Conservation (phyloP, 176 grass and related monocot genomes). For the Triticum monococcum region DNA sequence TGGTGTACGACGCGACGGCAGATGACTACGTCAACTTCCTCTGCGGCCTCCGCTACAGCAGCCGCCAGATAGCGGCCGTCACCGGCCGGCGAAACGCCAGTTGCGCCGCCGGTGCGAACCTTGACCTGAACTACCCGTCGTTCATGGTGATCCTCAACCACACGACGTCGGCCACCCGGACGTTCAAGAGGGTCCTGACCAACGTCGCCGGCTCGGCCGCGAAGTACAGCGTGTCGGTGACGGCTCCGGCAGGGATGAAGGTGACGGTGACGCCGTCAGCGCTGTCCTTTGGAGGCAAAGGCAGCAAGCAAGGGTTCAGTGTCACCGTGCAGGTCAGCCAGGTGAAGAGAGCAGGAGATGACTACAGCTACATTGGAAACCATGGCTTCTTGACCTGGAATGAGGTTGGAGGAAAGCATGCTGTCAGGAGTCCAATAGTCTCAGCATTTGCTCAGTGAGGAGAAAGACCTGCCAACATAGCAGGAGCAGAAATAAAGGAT, state of each 20-base stretch:
- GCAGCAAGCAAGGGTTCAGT: constrained; percentile 55
- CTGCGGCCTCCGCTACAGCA: constrained; percentile 55
- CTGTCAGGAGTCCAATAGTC: constrained; percentile 68
- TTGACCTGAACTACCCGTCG: constrained; percentile 74
- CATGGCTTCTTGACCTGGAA: constrained; percentile 79
- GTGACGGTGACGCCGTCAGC: constrained; percentile 46
- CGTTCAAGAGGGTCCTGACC: constrained; percentile 61
- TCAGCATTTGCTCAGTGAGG: constrained; percentile 54
- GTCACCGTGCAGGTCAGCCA: constrained; percentile 50
- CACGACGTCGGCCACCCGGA: constrained; percentile 33
- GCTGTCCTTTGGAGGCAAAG: constrained; percentile 50
- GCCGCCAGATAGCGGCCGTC: constrained; percentile 33
- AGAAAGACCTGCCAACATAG: not conserved
- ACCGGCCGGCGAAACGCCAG: constrained; percentile 36
- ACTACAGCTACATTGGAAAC: constrained; percentile 49
- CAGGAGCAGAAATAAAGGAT: constrained; percentile 21
- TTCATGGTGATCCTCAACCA: constrained; percentile 65
- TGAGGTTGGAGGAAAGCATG: constrained; percentile 69
- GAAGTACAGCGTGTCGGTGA: constrained; percentile 35
- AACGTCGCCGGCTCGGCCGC: constrained; percentile 30
- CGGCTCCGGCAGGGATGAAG: constrained; percentile 47
- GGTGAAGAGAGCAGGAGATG: constrained; percentile 20
- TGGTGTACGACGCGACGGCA: constrained; percentile 50
- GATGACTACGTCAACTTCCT: constrained; percentile 69
- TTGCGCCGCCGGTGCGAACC: constrained; percentile 40